Percentiles rank a stretch among this genome's conserved stretches.
Conservation (phyloP, 768 basidiomycete species). For the Agrocybe chaxingu region DNA sequence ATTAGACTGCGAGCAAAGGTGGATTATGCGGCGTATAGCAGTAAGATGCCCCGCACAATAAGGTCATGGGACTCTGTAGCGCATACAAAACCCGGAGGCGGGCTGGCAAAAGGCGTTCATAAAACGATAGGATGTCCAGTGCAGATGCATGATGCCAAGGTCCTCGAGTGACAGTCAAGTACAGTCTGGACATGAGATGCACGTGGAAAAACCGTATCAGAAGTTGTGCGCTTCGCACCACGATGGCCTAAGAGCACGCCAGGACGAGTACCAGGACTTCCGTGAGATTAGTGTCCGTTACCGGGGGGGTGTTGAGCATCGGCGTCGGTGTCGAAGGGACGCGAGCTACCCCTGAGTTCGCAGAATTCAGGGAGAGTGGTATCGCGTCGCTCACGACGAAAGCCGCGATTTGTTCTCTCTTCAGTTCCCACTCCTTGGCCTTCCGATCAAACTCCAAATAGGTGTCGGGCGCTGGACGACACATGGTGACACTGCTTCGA, state of each 20-base stretch:
- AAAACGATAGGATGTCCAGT: conserved; percentile 41
- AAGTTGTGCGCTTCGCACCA: conserved; percentile 51
- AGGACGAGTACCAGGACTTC: conserved; percentile 65
- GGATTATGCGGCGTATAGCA: no score
- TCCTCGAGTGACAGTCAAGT: conserved; percentile 47
- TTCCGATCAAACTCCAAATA: conserved; percentile 34
- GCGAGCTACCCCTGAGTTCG: conserved; percentile 47
- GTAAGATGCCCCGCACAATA: no score
- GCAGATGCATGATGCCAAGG: conserved; percentile 81
- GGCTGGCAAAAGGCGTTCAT: no score
- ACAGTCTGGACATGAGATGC: not conserved
- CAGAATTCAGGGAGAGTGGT: conserved; percentile 43
- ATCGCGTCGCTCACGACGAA: conserved; percentile 48
- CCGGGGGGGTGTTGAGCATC: conserved; percentile 32
- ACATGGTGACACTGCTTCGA: conserved; percentile 62
- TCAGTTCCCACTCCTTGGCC: conserved; percentile 21
- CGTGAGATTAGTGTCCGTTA: no score
- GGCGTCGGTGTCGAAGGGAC: conserved; percentile 59
- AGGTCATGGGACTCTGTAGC: no score
- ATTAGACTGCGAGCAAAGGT: no score
- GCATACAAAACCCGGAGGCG: no score
- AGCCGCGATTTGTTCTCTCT: conserved; percentile 30
- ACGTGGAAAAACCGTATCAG: conserved; percentile 9
- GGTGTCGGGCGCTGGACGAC: conserved; percentile 33
- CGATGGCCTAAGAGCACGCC: conserved; percentile 64